Conservation (phyloP, 176 grass and related monocot species). For the Aegilops sharonensis region DNA sequence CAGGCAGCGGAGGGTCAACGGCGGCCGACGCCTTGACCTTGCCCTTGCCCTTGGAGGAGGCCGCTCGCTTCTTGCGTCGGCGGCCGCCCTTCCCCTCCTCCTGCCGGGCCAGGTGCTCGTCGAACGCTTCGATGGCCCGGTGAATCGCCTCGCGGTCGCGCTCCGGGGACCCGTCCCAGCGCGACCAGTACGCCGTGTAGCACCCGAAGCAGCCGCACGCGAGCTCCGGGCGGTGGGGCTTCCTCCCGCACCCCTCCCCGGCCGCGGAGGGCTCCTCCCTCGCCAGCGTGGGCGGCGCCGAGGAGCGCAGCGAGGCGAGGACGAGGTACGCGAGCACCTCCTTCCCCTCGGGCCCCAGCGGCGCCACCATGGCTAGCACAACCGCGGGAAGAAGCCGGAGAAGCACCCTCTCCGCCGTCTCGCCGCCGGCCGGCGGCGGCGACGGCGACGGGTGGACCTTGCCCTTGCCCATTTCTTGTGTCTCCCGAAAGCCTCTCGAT, state of each 20-base stretch:
- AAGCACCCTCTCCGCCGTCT: constrained; percentile 22
- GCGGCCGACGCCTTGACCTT: constrained; percentile 28
- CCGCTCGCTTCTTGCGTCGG: constrained; percentile 38
- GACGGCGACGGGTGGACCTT: constrained; percentile 75
- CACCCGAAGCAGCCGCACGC: constrained; percentile 81
- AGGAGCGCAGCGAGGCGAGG: constrained; percentile 52
- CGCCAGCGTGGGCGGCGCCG: constrained; percentile 23
- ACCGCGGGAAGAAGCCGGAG: constrained; percentile 43
- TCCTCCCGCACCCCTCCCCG: not conserved
- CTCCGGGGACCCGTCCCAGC: constrained; percentile 66
- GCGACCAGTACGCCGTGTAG: constrained; percentile 80
- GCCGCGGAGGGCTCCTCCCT: not conserved
- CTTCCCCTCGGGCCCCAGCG: constrained; percentile 53
- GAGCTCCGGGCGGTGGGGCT: constrained; percentile 44
- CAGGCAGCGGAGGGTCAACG: not conserved
- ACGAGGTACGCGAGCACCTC: constrained; percentile 78
- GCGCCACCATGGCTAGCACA: constrained; percentile 41
- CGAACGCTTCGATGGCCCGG: constrained; percentile 73
- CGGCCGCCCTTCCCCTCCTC: constrained; percentile 4
- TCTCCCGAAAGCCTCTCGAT: not conserved
- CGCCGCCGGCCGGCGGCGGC: not conserved
- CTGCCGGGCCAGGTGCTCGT: constrained; percentile 62
- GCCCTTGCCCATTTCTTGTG: constrained; percentile 49
- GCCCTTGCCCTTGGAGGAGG: constrained; percentile 1
- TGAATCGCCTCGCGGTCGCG: constrained; percentile 53